phyloP scores from a whole-genome alignment of 2,329 filamentous ascomycete genomes.

The Colletotrichum tabaci region DNA sequence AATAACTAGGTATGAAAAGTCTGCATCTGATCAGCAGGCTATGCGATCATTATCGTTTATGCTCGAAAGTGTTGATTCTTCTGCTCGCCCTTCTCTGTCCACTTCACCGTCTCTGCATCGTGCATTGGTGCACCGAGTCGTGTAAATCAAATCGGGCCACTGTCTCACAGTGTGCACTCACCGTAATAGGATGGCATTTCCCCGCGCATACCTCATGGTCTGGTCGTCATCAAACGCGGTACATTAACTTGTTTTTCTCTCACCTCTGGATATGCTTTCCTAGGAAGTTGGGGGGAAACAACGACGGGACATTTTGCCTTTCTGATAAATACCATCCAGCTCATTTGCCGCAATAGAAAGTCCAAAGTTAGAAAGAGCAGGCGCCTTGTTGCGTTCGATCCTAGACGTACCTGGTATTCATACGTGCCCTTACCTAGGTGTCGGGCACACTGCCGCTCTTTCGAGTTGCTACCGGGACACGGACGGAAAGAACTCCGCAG shows the following conservation, averaged over 20 bases:
- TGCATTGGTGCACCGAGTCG: conserved; percentile 18
- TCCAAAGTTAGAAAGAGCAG: not conserved
- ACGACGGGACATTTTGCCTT: not conserved
- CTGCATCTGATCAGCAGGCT: conserved; percentile 34
- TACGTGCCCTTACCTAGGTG: not conserved
- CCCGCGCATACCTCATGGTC: conserved; percentile 27
- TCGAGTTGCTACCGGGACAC: not conserved
- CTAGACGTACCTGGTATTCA: not conserved
- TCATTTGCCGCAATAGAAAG: not conserved
- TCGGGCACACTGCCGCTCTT: not conserved
- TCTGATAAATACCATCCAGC: conserved; percentile 4
- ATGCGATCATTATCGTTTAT: conserved; percentile 19
- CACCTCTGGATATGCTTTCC: not conserved
- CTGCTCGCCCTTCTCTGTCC: conserved; percentile 6
- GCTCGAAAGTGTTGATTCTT: conserved; percentile 1
- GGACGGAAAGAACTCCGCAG: conserved; percentile 35
- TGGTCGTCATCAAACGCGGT: conserved; percentile 23
- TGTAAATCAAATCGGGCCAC: conserved; percentile 15
- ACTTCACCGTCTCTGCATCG: conserved; percentile 27
- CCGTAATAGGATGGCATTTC: conserved; percentile 18
- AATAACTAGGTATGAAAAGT: conserved; percentile 17
- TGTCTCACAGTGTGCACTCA: conserved; percentile 29
- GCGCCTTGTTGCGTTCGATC: not conserved
- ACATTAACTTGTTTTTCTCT: not conserved
- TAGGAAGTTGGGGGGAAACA: not conserved